Conservation (phyloP, 1,284 basidiomycete species). For the Tilletia indica region DNA sequence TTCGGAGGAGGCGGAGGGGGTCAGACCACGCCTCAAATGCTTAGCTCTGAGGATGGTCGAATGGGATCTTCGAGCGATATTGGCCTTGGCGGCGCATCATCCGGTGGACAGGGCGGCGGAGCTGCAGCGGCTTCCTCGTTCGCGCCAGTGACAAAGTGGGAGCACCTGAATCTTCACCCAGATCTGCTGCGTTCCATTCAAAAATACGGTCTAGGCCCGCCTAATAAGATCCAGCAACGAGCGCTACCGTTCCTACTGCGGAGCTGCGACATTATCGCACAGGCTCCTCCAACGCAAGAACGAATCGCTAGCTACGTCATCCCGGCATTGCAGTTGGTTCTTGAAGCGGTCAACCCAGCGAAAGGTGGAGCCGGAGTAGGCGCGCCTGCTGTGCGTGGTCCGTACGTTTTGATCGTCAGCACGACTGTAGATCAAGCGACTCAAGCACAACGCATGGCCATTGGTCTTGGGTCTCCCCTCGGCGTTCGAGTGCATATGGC, state of each 20-base stretch:
- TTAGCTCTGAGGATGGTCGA: conserved; percentile 24
- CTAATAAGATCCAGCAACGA: conserved; percentile 96
- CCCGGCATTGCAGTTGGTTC: conserved; percentile 44
- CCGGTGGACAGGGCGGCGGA: conserved; percentile 7
- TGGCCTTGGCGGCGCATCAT: background rate
- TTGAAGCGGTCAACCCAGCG: conserved; percentile 63
- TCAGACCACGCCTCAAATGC: conserved; percentile 9
- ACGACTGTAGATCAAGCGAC: conserved; percentile 98
- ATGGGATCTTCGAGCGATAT: background rate
- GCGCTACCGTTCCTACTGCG: conserved; percentile 90
- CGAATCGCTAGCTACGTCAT: conserved; percentile 83
- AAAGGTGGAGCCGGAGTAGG: conserved; percentile 66
- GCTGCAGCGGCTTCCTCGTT: conserved; percentile 63
- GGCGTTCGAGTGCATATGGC: conserved; percentile 48
- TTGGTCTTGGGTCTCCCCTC: conserved; percentile 79
- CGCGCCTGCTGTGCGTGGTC: conserved; percentile 72
- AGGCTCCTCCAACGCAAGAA: conserved; percentile 96
- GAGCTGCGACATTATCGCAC: conserved; percentile 92
- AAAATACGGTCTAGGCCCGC: conserved; percentile 94
- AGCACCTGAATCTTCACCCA: conserved; percentile 79
- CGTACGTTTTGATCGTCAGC: conserved; percentile 70
- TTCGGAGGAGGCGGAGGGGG: background rate
- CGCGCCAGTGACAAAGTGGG: conserved; percentile 89
- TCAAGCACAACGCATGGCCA: conserved; percentile 93
- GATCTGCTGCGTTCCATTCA: conserved; percentile 83